A percentile compares a stretch with the other conserved stretches of the same genome.
phyloP scores from a whole-genome alignment of 108 stramenopile genomes.

The Parietichytrium sp. region DNA sequence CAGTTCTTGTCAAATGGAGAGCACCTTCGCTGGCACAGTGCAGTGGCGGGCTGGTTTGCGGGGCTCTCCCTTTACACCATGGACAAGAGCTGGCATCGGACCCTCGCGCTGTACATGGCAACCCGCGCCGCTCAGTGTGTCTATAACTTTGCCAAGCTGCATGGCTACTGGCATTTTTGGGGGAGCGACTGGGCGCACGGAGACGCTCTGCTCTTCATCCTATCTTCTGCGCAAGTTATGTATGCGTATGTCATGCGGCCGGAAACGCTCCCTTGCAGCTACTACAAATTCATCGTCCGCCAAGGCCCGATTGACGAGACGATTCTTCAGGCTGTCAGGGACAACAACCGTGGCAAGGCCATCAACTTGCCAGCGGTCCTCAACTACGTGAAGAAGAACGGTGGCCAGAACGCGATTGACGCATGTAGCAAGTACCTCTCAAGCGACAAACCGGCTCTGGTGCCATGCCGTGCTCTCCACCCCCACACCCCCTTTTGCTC shows the following conservation, averaged over 20 bases:
- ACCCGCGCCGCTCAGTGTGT: neutral
- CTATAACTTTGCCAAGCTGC: constrained; percentile 9
- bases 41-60: neutral
- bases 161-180: constrained; percentile 38
- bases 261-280: constrained; percentile 10
- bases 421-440: neutral
- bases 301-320: constrained; percentile 1
- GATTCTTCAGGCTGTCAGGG: constrained; percentile 8
- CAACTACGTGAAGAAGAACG: neutral
- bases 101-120: constrained; percentile 24
- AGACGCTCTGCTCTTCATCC: constrained; percentile 17
- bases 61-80: constrained; percentile 6
- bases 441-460: neutral
- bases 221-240: constrained; percentile 35
- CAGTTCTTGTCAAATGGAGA: neutral
- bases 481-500: neutral
- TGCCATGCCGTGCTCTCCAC: constrained; percentile 1
- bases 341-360: constrained; percentile 23
- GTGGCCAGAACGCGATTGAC: constrained; percentile 4
- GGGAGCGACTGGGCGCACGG: constrained; percentile 36
- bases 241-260: constrained; percentile 35
- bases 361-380: constrained; percentile 25
- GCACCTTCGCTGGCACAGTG: neutral
- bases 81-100: constrained; percentile 28
- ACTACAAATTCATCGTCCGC: constrained; percentile 38